phyloP scores from a whole-genome alignment of 2,329 filamentous ascomycete species.

The Nemania bipapillata region DNA sequence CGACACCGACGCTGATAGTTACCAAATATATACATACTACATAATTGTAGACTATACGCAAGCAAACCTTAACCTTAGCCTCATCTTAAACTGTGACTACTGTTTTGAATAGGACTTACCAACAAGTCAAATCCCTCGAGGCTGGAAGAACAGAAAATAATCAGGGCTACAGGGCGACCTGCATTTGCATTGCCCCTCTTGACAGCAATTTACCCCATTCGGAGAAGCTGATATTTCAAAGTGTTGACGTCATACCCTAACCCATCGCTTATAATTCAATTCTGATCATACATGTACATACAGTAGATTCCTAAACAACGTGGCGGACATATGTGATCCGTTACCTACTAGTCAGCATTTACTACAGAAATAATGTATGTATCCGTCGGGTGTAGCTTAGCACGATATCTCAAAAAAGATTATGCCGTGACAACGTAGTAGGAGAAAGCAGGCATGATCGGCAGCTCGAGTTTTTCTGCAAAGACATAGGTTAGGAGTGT shows the following conservation, averaged over 20 bases:
- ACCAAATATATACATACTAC: neutral
- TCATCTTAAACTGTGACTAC: slow-evolving; percentile 11
- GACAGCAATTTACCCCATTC: slow-evolving; percentile 13
- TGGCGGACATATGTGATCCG: slow-evolving; percentile 16
- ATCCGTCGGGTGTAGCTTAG: neutral
- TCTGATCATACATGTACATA: neutral
- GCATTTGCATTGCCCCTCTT: slow-evolving; percentile 10
- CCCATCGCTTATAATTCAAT: neutral
- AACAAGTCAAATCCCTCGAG: neutral
- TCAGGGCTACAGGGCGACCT: neutral
- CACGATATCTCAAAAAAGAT: neutral
- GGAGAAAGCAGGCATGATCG: neutral
- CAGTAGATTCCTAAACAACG: neutral
- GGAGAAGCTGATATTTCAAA: neutral
- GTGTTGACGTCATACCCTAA: slow-evolving; percentile 19
- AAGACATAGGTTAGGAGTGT: neutral
- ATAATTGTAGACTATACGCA: neutral
- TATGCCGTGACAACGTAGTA: neutral
- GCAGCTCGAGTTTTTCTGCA: neutral
- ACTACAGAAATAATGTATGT: neutral
- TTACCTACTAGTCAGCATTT: neutral
- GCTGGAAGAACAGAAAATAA: neutral
- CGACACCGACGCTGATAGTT: slow-evolving; percentile 10
- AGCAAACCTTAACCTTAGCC: neutral
- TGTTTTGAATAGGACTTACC: slow-evolving; percentile 2